Base-by-base conservation (phyloP, 176 grass and related monocot species). In the Zoysia pacifica region DNA sequence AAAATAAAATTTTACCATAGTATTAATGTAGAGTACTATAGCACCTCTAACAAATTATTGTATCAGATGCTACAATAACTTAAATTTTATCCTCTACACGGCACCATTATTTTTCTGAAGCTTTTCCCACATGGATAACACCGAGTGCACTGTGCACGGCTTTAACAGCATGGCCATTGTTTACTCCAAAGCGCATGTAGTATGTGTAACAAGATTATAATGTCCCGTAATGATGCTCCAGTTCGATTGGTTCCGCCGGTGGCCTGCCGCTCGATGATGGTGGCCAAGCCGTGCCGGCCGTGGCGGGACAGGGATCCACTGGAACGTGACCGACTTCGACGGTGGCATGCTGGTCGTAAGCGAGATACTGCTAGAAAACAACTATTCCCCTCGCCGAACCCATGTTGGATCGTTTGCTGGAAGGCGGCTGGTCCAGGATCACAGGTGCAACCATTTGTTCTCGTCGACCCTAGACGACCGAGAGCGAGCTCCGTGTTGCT, bases 341-440 rank as follows among this genome's bases (percentile, higher is more conserved):
- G 48, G 41, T 69, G 63, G 36, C 71, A 51, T 16, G 45, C 6
- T 58, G 55, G 55, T 6, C 7, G 59, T 14, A 3, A 4, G 7
- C 12, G 62, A 13, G 85, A 78, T 71, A 59, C 6, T 59, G 2
- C 5, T 18, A 82, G 36, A 66, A 58, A 65, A 72, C 85, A 82
- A 64, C 52, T 1, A 3, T 62, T 15, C 15, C 48, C 42, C 35
- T 59, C 62, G 79, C 60, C 42, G 18, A 55, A 65, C 70, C 56
- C 66, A 77, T 35, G 85, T 46, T 75, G 16, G 74, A 39, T 62
- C 46, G 63, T 45, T 45, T 45, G 13, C 9, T 59, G 67, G 9
- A 11, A 14, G 43, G 67, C 44, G 55, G 19, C 62, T 5, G 48
- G 84, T 9, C 51, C 51, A 48, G 62, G 49, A 65, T 36, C 16